Percentiles rank a stretch among this genome's conserved stretches.
Evolutionary conservation across 169 alveolate species (phyloP).

Genomic region (Eimeria sp.): DNA sequence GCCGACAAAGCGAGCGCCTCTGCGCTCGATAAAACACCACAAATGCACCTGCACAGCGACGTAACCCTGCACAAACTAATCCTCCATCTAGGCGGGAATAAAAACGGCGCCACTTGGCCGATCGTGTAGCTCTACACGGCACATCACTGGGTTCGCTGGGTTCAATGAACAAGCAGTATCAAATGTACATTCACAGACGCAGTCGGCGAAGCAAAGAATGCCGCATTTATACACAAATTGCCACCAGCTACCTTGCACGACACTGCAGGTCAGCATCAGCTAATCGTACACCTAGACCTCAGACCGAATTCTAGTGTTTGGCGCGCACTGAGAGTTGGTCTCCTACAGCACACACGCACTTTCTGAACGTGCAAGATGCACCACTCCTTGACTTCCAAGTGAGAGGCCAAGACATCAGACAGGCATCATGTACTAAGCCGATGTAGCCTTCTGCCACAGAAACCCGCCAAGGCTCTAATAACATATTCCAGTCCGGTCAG

Average conservation of each 20-base stretch:
- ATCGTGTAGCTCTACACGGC: too few relatives aligned
- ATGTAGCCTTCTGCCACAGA: not conserved
- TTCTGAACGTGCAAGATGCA: not conserved
- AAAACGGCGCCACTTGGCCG: too few relatives aligned
- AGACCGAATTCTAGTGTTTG: not conserved
- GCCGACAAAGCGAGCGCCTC: too few relatives aligned
- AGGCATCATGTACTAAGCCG: not conserved
- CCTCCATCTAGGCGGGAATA: too few relatives aligned
- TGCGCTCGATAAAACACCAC: too few relatives aligned
- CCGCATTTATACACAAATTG: too few relatives aligned
- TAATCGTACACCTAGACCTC: not conserved
- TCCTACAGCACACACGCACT: not conserved
- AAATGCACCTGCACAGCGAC: too few relatives aligned
- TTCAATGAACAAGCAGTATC: too few relatives aligned
- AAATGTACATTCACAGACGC: too few relatives aligned
- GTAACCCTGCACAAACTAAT: too few relatives aligned
- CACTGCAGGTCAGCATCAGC: not conserved
- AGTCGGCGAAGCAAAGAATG: too few relatives aligned
- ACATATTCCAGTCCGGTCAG: not conserved
- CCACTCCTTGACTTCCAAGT: not conserved
- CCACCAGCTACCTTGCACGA: not conserved
- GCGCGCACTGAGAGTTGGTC: not conserved
- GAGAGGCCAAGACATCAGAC: not conserved
- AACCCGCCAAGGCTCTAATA: not conserved
- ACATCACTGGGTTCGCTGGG: too few relatives aligned